Conservation (phyloP, 1,284 basidiomycete genomes). For the Gomphus sp. region DNA sequence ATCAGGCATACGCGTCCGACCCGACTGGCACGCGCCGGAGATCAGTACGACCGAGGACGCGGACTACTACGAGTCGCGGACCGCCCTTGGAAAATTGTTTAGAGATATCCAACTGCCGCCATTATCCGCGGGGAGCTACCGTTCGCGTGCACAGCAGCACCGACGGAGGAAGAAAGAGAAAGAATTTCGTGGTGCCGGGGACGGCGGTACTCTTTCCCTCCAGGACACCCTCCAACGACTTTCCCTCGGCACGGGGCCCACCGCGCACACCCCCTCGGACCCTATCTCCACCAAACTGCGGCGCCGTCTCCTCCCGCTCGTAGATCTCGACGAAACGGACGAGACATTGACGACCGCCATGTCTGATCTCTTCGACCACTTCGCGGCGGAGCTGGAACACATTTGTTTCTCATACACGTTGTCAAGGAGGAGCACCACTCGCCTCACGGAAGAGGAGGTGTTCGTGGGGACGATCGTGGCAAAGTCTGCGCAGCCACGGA, state of each 20-base stretch:
- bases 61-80: slow-evolving; percentile 39
- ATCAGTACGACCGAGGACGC: slow-evolving; percentile 25
- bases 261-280: slow-evolving; percentile 11
- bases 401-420: slow-evolving; percentile 42
- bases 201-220: neutral
- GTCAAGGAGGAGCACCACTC: slow-evolving; percentile 29
- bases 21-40: slow-evolving; percentile 62
- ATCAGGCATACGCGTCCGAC: slow-evolving; percentile 27
- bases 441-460: slow-evolving; percentile 52
- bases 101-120: slow-evolving; percentile 43
- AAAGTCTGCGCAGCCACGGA: slow-evolving; percentile 47
- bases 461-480: slow-evolving; percentile 53
- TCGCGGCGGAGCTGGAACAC: slow-evolving; percentile 35
- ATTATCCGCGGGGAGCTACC: neutral
- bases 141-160: slow-evolving; percentile 5
- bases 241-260: slow-evolving; percentile 6
- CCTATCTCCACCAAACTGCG: slow-evolving; percentile 18
- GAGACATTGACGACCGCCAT: slow-evolving; percentile 11
- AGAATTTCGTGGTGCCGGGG: slow-evolving; percentile 15
- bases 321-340: slow-evolving; percentile 20
- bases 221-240: slow-evolving; percentile 21
- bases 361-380: slow-evolving; percentile 33
- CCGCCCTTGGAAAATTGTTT: slow-evolving; percentile 49
- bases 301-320: slow-evolving; percentile 16
- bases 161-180: neutral